Conservation (phyloP, 352 stramenopile genomes). For the Phytophthora cactorum region DNA sequence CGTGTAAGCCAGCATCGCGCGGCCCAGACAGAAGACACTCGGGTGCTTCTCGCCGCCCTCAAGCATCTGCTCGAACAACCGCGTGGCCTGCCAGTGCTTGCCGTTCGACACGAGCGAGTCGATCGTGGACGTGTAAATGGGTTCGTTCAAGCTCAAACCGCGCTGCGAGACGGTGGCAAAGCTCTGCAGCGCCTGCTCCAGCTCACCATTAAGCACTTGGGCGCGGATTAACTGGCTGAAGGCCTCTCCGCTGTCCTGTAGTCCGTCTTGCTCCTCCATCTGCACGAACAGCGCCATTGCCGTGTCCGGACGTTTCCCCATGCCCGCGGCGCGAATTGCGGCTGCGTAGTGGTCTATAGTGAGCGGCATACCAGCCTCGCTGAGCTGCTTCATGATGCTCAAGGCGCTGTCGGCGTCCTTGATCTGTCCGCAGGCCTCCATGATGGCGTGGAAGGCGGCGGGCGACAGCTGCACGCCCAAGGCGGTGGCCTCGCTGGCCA, state of each 20-base stretch:
- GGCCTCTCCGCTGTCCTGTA: slow-evolving; percentile 46
- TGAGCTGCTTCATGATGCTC: slow-evolving; percentile 56
- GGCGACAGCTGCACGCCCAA: slow-evolving; percentile 65
- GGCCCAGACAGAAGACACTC: slow-evolving; percentile 76
- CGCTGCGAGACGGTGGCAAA: slow-evolving; percentile 67
- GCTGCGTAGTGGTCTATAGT: slow-evolving; percentile 51
- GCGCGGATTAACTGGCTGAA: slow-evolving; percentile 82
- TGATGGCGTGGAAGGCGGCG: slow-evolving; percentile 73
- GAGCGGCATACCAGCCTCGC: slow-evolving; percentile 36
- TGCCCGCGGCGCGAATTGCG: slow-evolving; percentile 74
- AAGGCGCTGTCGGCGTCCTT: slow-evolving; percentile 55
- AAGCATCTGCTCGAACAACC: slow-evolving; percentile 82
- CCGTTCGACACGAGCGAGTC: slow-evolving; percentile 63
- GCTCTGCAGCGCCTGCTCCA: slow-evolving; percentile 79
- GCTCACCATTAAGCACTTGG: slow-evolving; percentile 71
- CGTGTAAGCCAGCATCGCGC: slow-evolving; percentile 82
- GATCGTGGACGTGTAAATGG: slow-evolving; percentile 82
- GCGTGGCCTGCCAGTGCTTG: slow-evolving; percentile 72
- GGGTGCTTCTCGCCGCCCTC: slow-evolving; percentile 54
- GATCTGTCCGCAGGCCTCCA: slow-evolving; percentile 75
- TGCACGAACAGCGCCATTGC: slow-evolving; percentile 61
- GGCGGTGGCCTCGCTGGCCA: slow-evolving; percentile 47
- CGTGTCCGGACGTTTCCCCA: slow-evolving; percentile 57
- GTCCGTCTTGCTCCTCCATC: slow-evolving; percentile 68
- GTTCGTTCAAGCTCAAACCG: slow-evolving; percentile 57